A percentile compares a stretch with the other conserved stretches of the same genome.
These are phyloP conservation scores for Trichoderma oligosporum DNA, from an alignment of 2,329 filamentous ascomycete genomes.

Conservation along the genomic window DNA sequence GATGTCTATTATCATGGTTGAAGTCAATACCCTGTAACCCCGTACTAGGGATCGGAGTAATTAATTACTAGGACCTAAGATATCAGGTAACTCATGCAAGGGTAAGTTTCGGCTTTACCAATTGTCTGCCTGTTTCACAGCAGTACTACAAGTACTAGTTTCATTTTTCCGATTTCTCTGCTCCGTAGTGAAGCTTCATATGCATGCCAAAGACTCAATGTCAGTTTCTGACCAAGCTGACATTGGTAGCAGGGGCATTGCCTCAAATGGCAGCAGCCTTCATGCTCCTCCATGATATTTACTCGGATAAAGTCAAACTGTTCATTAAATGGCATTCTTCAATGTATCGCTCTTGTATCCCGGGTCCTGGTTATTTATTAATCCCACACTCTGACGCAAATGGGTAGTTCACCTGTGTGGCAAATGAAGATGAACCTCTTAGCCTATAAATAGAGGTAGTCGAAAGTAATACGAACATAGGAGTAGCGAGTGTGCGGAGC, in stretches of 20 bases:
- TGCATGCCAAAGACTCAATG: neutral
- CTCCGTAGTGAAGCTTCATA: neutral
- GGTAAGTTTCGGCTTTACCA: slow-evolving; percentile 5
- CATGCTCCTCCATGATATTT: too few relatives aligned
- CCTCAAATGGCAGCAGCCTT: neutral
- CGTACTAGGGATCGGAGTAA: neutral
- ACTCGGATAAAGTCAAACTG: too few relatives aligned
- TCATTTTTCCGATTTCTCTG: neutral
- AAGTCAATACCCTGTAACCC: slow-evolving; percentile 11
- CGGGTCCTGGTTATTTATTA: neutral
- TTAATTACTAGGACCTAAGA: too few relatives aligned
- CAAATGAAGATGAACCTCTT: slow-evolving; percentile 10
- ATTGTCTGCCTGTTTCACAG: slow-evolving; percentile 10
- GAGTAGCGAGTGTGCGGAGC: slow-evolving; percentile 11
- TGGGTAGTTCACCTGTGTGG: neutral
- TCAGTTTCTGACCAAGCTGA: neutral
- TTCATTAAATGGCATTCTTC: too few relatives aligned
- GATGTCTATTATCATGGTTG: too few relatives aligned
- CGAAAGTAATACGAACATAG: slow-evolving; percentile 10
- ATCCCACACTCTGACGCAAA: neutral
- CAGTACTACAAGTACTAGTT: neutral
- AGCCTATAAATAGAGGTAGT: slow-evolving; percentile 9
- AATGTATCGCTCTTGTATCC: too few relatives aligned
- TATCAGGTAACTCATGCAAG: slow-evolving; percentile 2
- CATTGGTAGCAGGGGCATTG: neutral